Evolutionary conservation across 2,329 filamentous ascomycete species (phyloP).

Genomic region (Aureobasidium melanogenum): DNA sequence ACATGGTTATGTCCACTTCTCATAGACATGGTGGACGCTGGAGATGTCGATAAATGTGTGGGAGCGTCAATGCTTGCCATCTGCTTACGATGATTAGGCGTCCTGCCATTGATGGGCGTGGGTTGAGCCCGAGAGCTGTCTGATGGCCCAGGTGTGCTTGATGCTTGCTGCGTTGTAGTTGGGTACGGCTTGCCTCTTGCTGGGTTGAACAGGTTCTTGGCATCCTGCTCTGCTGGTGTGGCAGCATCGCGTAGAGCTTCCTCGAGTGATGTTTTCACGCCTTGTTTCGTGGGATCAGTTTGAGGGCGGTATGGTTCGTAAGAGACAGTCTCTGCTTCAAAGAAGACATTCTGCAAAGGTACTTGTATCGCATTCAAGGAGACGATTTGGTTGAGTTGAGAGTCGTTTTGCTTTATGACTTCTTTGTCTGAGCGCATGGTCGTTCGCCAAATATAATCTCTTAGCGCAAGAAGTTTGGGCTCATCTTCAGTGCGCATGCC

Average conservation of each 20-base stretch:
- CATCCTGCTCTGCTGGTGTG: conserved; percentile 40
- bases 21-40: conserved; percentile 23
- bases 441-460: conserved; percentile 86
- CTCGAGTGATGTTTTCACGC: conserved; percentile 54
- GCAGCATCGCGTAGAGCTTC: conserved; percentile 89
- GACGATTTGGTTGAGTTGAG: conserved; percentile 60
- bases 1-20: conserved; percentile 26
- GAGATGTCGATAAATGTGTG: conserved; percentile 27
- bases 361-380: conserved; percentile 66
- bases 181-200: conserved; percentile 1
- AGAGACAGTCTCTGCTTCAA: conserved; percentile 63
- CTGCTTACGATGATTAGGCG: background rate
- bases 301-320: conserved; percentile 25
- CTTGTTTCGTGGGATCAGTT: background rate
- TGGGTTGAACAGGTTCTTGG: background rate
- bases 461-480: conserved; percentile 72
- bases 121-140: background rate
- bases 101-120: background rate
- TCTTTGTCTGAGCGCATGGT: conserved; percentile 60
- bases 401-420: conserved; percentile 28
- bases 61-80: conserved; percentile 15
- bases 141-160: background rate
- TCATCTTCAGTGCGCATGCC: conserved; percentile 80
- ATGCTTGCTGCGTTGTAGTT: background rate
- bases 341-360: conserved; percentile 82